phyloP scores from a whole-genome alignment of 345 rosid genomes.

The Eucalyptus erythrocorys region DNA sequence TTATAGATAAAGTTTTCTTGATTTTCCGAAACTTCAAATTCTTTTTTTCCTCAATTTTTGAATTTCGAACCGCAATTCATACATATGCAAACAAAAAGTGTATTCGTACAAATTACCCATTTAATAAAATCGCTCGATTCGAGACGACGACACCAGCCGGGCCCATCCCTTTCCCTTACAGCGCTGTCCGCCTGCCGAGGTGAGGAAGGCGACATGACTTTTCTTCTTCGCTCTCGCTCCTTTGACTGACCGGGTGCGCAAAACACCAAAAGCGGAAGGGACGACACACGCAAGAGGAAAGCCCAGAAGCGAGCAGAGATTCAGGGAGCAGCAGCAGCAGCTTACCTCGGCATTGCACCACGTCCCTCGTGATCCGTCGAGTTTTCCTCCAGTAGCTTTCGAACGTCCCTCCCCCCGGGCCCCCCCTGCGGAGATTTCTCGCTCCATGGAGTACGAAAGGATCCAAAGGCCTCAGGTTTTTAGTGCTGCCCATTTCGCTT shows the following conservation, averaged over 20 bases:
- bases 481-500: neutral
- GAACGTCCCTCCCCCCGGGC: neutral
- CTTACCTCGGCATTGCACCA: neutral
- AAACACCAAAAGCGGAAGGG: neutral
- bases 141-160: no score
- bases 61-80: neutral
- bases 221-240: neutral
- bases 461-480: slow-evolving; percentile 45
- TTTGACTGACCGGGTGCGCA: neutral
- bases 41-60: neutral
- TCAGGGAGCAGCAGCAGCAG: neutral
- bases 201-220: neutral
- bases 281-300: neutral
- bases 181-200: neutral
- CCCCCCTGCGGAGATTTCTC: neutral
- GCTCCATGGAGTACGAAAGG: slow-evolving; percentile 74
- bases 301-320: neutral
- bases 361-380: neutral
- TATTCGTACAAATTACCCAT: neutral
- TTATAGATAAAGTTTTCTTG: neutral
- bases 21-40: neutral
- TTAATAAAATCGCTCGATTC: neutral
- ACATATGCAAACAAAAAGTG: neutral
- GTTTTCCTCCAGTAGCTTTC: neutral
- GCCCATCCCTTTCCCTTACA: neutral